Conservation (phyloP, 2,329 filamentous ascomycete species). For the Xylariales sp. region DNA sequence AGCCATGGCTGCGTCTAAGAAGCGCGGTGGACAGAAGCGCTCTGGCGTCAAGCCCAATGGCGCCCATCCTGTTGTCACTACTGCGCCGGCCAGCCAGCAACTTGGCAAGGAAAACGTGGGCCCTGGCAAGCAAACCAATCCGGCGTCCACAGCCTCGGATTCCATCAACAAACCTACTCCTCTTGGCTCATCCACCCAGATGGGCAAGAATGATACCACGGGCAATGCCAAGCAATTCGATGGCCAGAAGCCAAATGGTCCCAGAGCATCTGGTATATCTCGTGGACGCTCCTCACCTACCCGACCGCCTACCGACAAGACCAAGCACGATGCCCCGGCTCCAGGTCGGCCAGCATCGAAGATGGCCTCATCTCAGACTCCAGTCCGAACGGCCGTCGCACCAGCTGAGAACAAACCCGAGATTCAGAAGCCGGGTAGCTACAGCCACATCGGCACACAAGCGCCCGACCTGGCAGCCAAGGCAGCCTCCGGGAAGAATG, state of each 20-base stretch:
- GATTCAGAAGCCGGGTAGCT: slow-evolving; percentile 25
- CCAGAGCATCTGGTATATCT: slow-evolving; percentile 12
- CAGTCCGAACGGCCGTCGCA: slow-evolving; percentile 16
- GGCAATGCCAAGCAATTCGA: slow-evolving; percentile 15
- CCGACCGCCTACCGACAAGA: slow-evolving; percentile 3
- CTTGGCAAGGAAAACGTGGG: slow-evolving; percentile 11
- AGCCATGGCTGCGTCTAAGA: slow-evolving; percentile 22
- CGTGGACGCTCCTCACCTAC: slow-evolving; percentile 11
- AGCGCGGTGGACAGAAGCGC: slow-evolving; percentile 24
- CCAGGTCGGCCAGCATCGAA: slow-evolving; percentile 7
- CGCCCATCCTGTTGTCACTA: background rate
- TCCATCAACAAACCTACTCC: slow-evolving; percentile 8
- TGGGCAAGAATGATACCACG: slow-evolving; percentile 20
- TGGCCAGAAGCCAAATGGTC: slow-evolving; percentile 14
- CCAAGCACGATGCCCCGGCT: background rate
- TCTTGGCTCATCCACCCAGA: slow-evolving; percentile 14
- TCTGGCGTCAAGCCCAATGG: slow-evolving; percentile 17
- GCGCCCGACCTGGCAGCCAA: slow-evolving; percentile 12
- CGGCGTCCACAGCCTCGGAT: background rate
- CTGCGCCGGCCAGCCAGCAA: slow-evolving; percentile 2
- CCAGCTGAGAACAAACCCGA: slow-evolving; percentile 15
- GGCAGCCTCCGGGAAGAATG: slow-evolving; percentile 11
- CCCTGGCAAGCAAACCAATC: slow-evolving; percentile 6
- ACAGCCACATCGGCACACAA: slow-evolving; percentile 19
- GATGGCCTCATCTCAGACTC: slow-evolving; percentile 6